Base-by-base conservation (phyloP, 768 basidiomycete species). In the Leccinum broughii region DNA sequence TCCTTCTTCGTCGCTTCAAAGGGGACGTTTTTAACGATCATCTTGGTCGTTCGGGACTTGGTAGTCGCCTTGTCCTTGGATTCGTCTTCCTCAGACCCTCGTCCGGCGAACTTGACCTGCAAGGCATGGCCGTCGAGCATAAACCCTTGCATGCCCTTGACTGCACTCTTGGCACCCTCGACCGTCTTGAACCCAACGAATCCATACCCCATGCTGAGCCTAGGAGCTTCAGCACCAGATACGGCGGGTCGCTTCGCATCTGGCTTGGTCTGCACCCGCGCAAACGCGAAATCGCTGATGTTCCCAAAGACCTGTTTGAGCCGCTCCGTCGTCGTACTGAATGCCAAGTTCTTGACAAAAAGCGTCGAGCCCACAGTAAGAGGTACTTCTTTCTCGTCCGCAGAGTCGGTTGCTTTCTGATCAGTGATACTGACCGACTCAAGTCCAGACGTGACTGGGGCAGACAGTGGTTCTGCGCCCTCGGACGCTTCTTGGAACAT, bases 1-100 rank as follows among this genome's bases (percentile, higher is more conserved):
- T 99, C 97, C 77, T 91, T 94, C 80, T 90, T 93, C 48, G 89
- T 89, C 50, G 90, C 93, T 75, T 99, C 97, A 78, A 99, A 99
- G 44, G 97, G 95, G 56, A 98, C 83, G 68, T 99, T 99, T 85
- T 98, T 98, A 65, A 98, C 93, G 54, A 98, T 86, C 83, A 98
- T 88, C 85, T 98, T 98, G 64, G 94, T 91, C 62, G 90, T 89
- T 60, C 82, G 82, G 54, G 81, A 84, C 77, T 84, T 87, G 32
- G 77, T 73, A 9, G 64, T 64, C 15, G 66, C 76, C 26, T 69
- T 75, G 58, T 72, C 78, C 34, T 69, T 78, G 50, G 73, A 71
- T n/a, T 72, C 78, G 54, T 84, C 85, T 37, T 86, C 90, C 44
- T 85, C 86, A 9, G 70, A 73, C 0, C 93, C 93, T 6, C 95